phyloP scores from a whole-genome alignment of 2,329 filamentous ascomycete species.

The Fusarium praegraminearum region DNA sequence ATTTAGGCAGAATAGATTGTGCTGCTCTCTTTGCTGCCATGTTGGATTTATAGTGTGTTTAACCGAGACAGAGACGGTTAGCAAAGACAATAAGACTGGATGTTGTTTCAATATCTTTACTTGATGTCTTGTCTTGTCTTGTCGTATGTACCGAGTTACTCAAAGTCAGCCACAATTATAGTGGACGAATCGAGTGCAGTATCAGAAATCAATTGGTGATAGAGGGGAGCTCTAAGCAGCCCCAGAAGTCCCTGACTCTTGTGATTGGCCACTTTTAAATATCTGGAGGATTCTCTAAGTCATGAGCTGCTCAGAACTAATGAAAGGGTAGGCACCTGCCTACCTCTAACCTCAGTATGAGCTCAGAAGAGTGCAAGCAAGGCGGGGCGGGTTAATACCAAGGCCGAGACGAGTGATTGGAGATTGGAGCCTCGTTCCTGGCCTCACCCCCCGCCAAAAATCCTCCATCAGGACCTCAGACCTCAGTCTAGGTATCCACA shows the following conservation, averaged over 20 bases:
- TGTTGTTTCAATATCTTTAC: slow-evolving; percentile 4
- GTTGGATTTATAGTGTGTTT: neutral
- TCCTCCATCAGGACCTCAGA: slow-evolving; percentile 9
- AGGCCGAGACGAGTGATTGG: slow-evolving; percentile 31
- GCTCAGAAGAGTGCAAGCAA: neutral
- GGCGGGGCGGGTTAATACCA: slow-evolving; percentile 48
- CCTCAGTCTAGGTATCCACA: slow-evolving; percentile 34
- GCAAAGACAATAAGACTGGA: slow-evolving; percentile 1
- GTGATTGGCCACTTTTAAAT: slow-evolving; percentile 14
- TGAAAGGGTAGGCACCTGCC: neutral
- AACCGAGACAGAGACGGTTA: slow-evolving; percentile 1
- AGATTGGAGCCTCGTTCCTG: slow-evolving; percentile 6
- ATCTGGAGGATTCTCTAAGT: slow-evolving; percentile 23
- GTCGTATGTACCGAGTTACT: neutral
- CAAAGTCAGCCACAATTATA: slow-evolving; percentile 9
- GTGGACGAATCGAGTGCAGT: neutral
- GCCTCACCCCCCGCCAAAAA: slow-evolving; percentile 52
- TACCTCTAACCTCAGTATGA: neutral
- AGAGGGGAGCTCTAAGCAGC: slow-evolving; percentile 13
- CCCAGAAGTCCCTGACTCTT: slow-evolving; percentile 1
- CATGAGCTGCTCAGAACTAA: slow-evolving; percentile 16
- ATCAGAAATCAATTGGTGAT: slow-evolving; percentile 6
- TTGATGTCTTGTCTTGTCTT: slow-evolving; percentile 1
- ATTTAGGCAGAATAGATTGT: slow-evolving; percentile 36
- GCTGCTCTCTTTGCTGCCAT: slow-evolving; percentile 29